A percentile compares a stretch with the other conserved stretches of the same genome.
Evolutionary conservation across 2,329 filamentous ascomycete species (phyloP).

Genomic region (Fusarium chuoi): DNA sequence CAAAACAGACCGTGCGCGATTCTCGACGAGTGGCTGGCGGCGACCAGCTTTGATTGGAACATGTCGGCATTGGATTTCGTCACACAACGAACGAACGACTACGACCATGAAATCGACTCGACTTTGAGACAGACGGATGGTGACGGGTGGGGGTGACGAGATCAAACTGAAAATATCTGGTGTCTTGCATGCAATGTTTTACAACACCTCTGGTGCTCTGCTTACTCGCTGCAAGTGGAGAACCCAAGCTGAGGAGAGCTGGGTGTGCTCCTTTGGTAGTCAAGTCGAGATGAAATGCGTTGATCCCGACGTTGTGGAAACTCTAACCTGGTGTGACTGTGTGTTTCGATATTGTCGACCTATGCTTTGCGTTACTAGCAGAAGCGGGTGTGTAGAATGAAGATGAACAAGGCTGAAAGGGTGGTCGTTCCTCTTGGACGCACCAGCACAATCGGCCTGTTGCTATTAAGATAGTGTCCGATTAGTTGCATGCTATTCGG

Average conservation of each 20-base stretch:
- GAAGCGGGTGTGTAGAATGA: conserved; percentile 21
- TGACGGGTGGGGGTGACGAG: conserved; percentile 44
- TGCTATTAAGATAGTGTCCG: background rate
- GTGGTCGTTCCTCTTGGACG: background rate
- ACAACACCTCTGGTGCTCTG: conserved; percentile 17
- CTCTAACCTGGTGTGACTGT: conserved; percentile 43
- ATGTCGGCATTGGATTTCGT: conserved; percentile 48
- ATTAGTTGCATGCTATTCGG: background rate
- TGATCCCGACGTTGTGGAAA: conserved; percentile 46
- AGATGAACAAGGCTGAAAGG: conserved; percentile 7
- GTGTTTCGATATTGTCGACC: conserved; percentile 39
- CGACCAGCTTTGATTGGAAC: conserved; percentile 44
- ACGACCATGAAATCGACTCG: conserved; percentile 40
- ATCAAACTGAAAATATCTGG: conserved; percentile 39
- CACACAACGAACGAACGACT: conserved; percentile 39
- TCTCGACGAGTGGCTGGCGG: conserved; percentile 37
- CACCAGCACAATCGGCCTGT: background rate
- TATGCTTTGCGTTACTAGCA: conserved; percentile 15
- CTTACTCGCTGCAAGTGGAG: conserved; percentile 23
- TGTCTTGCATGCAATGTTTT: conserved; percentile 38
- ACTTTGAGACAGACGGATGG: conserved; percentile 43
- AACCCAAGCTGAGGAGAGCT: conserved; percentile 40
- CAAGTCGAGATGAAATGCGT: conserved; percentile 53
- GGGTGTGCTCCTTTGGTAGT: conserved; percentile 50
- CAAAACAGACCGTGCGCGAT: conserved; percentile 44